These are phyloP conservation scores for Niebla homalea DNA, from an alignment of 495 filamentous ascomycete species.

Conservation along the genomic window DNA sequence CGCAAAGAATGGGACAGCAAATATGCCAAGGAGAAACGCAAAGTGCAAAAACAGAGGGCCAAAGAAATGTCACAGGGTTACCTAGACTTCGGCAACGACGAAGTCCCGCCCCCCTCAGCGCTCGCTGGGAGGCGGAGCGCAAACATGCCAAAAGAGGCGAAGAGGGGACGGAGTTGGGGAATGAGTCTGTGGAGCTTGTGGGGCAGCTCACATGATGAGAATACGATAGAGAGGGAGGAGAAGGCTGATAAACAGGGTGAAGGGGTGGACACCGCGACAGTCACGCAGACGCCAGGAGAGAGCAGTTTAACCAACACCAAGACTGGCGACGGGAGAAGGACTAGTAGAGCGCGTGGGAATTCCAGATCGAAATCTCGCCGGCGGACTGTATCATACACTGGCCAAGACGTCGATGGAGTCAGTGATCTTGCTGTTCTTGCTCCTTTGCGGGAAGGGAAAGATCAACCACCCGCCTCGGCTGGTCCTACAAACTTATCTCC, in stretches of 20 bases:
- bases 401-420: neutral
- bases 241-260: slow-evolving; percentile 14
- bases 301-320: neutral
- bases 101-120: slow-evolving; percentile 70
- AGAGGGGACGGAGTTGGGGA: slow-evolving; percentile 54
- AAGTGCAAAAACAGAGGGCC: slow-evolving; percentile 54
- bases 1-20: slow-evolving; percentile 57
- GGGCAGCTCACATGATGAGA: slow-evolving; percentile 79
- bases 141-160: slow-evolving; percentile 37
- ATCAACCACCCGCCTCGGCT: neutral
- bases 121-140: slow-evolving; percentile 54
- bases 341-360: neutral
- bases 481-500: neutral
- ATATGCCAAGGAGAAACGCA: slow-evolving; percentile 50
- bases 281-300: neutral
- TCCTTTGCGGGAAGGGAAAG: neutral
- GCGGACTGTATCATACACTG: slow-evolving; percentile 10
- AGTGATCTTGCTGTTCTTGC: neutral
- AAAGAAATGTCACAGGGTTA: slow-evolving; percentile 59
- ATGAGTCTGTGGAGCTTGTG: slow-evolving; percentile 72
- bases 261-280: neutral
- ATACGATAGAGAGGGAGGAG: slow-evolving; percentile 29
- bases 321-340: neutral
- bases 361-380: slow-evolving; percentile 8
- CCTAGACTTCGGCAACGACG: slow-evolving; percentile 51